Base-by-base conservation (phyloP, 352 stramenopile species). In the Globisporangium lucens region DNA sequence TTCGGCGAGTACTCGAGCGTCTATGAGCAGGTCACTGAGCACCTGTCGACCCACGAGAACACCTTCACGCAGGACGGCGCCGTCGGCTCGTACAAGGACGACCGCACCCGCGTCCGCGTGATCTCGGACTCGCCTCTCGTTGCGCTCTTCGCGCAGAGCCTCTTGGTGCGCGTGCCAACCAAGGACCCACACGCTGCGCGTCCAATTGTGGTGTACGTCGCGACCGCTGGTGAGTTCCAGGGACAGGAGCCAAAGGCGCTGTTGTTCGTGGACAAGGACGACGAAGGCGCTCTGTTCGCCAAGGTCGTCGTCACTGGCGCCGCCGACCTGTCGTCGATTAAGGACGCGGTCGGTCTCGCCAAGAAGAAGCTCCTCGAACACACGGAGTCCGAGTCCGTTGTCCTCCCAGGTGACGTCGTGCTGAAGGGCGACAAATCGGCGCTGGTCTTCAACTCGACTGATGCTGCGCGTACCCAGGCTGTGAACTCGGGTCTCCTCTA, bases 141-240 rank as follows among this genome's bases (percentile, higher is more conserved):
- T 41, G 87, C 87, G 51, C 72, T 91, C 38, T 90, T 89, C 53
- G 77, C 82, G 10, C 79, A 92, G 72, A 91, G 75, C 68, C 60
- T 94, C 63, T 60, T 94, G 61, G 84, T 92, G 66, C 79, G 80
- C 65, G 83, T 93, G 30, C 82, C 80, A 27, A 78, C 69, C 29
- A 89, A 89, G 70, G 79, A 92, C 66, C 46, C 76, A 6, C 82
- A 91, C 59, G 85, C 78, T n/a, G 80, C 74, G 60, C 87, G 87
- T 27, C 84, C 84, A 5, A 93, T 94, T 69, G 83, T 94, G 55
- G 73, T 91, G 35, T 91, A 93, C 70, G 83, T 90, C 43, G 82
- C 82, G 15, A 88, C 74, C 56, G 64, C 68, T 7, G 85, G 83
- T 22, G 83, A 89, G 27, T 93, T 89, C 67, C 78, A 85, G 69